phyloP scores from a whole-genome alignment of 495 filamentous ascomycete species.

The Lasiosphaeria miniovina region DNA sequence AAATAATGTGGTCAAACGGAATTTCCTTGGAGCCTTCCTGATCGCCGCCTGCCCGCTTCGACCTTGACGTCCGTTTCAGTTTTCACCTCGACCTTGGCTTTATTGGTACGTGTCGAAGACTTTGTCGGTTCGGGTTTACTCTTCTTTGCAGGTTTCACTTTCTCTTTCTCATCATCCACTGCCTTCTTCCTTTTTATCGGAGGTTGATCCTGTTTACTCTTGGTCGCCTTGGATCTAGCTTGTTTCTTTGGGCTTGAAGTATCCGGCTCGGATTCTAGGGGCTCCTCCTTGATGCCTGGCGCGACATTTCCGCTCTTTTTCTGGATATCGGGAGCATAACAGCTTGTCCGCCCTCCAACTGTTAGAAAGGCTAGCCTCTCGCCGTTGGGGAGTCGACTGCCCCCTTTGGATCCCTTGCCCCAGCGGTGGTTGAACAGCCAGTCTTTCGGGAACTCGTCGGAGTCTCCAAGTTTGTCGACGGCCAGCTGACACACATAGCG shows the following conservation, averaged over 20 bases:
- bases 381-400: constrained; percentile 69
- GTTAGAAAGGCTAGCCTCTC: constrained; percentile 78
- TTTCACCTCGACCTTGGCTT: constrained; percentile 14
- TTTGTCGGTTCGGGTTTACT: constrained; percentile 9
- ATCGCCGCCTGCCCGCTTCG: constrained; percentile 32
- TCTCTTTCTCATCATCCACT: constrained; percentile 9
- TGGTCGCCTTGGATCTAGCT: constrained; percentile 22
- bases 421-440: constrained; percentile 94
- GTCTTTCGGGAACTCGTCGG: constrained; percentile 75
- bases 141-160: constrained; percentile 29
- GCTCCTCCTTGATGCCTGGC: constrained; percentile 35
- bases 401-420: constrained; percentile 83
- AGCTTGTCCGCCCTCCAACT: constrained; percentile 86
- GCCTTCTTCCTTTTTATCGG: constrained; percentile 15
- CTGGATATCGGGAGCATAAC: constrained; percentile 78
- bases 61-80: constrained; percentile 3
- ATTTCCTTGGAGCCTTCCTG: constrained; percentile 30
- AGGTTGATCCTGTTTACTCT: constrained; percentile 16
- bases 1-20: constrained; percentile 1
- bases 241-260: constrained; percentile 26
- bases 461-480: constrained; percentile 76
- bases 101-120: constrained; percentile 11
- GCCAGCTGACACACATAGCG: constrained; percentile 75
- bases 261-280: constrained; percentile 24
- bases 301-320: constrained; percentile 59